Conservation (phyloP, 176 grass and related monocot species). For the Eleusine coracana region DNA sequence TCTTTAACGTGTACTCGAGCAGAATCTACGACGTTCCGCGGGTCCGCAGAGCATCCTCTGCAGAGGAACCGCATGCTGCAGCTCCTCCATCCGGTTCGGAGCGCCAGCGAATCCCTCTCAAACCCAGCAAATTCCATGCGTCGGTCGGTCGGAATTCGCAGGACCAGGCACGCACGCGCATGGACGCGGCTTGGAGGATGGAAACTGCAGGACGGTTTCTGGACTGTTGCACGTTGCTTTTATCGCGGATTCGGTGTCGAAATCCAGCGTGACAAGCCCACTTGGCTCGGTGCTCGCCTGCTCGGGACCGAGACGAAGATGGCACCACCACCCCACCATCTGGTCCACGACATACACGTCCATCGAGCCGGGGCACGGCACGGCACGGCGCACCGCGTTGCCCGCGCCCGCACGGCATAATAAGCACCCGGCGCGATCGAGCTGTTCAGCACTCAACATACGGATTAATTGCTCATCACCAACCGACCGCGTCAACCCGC, state of each 20-base stretch:
- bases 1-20: not conserved
- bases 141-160: not conserved
- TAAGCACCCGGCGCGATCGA: not conserved
- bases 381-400: not conserved
- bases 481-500: not conserved
- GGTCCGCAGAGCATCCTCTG: not conserved
- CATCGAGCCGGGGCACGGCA: not conserved
- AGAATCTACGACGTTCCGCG: not conserved
- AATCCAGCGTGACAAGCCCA: not conserved
- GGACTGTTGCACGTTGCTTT: not conserved
- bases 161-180: not conserved
- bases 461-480: not conserved
- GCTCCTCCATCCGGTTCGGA: not conserved
- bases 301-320: conserved; percentile 3
- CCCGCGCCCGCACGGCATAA: conserved; percentile 6
- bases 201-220: not conserved
- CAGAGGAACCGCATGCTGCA: not conserved
- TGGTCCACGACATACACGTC: not conserved
- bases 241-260: not conserved
- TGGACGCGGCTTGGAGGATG: not conserved
- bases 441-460: not conserved
- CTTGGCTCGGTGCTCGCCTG: not conserved
- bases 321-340: not conserved
- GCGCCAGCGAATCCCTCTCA: no score
- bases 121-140: not conserved